These are phyloP conservation scores for Coemansia asiatica DNA, from an alignment of 192 early-diverging fungal genomes.

Conservation along the genomic window DNA sequence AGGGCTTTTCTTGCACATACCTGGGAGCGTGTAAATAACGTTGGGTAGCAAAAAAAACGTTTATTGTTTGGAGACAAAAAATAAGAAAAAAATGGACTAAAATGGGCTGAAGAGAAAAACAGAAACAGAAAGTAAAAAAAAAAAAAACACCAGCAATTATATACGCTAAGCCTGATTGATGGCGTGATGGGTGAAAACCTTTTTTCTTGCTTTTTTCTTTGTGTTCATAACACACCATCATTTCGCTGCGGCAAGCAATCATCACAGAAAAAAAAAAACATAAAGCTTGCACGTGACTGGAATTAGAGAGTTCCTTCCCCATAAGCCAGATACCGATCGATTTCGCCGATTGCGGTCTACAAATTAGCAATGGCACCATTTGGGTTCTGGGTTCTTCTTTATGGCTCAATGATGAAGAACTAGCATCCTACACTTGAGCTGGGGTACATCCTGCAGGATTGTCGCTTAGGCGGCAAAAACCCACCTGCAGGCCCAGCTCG, in stretches of 20 bases:
- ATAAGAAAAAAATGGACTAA: background rate
- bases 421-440: conserved; percentile 35
- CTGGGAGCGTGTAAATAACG: conserved; percentile 2
- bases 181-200: too few relatives aligned
- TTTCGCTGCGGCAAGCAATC: too few relatives aligned
- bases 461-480: conserved; percentile 31
- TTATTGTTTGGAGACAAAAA: conserved; percentile 1
- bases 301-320: background rate
- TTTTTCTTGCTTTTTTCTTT: background rate
- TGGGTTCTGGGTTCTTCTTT: background rate
- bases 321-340: background rate
- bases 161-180: background rate
- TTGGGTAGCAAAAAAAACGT: background rate
- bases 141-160: background rate
- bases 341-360: background rate
- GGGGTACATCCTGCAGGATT: conserved; percentile 34
- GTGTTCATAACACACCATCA: background rate
- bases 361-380: background rate
- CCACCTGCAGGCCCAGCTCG: conserved; percentile 45
- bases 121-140: background rate
- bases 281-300: background rate
- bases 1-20: conserved; percentile 1
- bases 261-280: background rate
- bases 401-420: conserved; percentile 40
- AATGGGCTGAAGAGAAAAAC: conserved; percentile 8